phyloP scores from a whole-genome alignment of 179 eudicot genomes.

The Beta corolliflora region DNA sequence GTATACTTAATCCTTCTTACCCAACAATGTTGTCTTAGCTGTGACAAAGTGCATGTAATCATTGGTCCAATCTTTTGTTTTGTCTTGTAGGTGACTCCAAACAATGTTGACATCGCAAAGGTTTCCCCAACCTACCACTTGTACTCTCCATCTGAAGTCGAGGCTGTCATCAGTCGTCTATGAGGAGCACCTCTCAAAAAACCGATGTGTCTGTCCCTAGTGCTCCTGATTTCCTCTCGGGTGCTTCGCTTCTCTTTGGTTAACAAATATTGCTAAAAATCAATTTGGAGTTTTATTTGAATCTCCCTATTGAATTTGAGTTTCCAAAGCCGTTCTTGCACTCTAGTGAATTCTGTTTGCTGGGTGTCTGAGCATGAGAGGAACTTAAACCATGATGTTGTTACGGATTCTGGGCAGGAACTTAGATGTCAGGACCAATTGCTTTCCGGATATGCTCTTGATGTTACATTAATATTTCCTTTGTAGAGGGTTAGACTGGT shows the following conservation, averaged over 20 bases:
- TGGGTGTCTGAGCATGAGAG: not conserved
- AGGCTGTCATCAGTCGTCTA: slow-evolving; percentile 83
- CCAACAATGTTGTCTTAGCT: not conserved
- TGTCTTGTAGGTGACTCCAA: slow-evolving; percentile 12
- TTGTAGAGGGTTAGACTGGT: not conserved
- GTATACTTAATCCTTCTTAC: not conserved
- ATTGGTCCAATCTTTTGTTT: slow-evolving; percentile 1
- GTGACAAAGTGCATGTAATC: not conserved
- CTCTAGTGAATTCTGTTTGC: not conserved
- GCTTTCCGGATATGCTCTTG: not conserved
- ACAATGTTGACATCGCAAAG: slow-evolving; percentile 64
- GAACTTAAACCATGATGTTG: not conserved
- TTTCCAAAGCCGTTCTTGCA: not conserved
- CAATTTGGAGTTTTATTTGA: not conserved
- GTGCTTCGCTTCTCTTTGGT: not conserved
- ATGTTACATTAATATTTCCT: not conserved
- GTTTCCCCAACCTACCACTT: slow-evolving; percentile 96
- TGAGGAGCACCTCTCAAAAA: slow-evolving; percentile 85
- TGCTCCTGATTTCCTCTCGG: not conserved
- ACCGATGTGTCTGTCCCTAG: slow-evolving; percentile 41
- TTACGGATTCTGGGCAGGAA: not conserved
- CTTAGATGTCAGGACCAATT: not conserved
- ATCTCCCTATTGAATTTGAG: not conserved
- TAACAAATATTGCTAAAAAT: not conserved
- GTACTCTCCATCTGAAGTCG: slow-evolving; percentile 90